Evolutionary conservation across 257 asterid species (phyloP).

Genomic region (Solanum corneliomulleri): DNA sequence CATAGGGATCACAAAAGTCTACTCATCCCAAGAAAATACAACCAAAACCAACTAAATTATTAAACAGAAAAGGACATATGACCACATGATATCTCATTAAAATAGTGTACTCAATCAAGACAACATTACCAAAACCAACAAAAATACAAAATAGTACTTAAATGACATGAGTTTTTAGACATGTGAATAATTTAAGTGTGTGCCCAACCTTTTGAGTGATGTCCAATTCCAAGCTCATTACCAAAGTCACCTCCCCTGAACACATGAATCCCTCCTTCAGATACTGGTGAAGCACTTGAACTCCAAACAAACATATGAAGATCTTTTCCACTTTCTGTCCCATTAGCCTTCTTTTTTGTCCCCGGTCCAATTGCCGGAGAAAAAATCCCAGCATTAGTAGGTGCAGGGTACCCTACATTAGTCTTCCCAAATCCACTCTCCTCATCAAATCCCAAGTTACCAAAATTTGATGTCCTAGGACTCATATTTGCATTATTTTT

Average conservation of each 20-base stretch:
- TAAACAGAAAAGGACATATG: not conserved
- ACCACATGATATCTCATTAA: not conserved
- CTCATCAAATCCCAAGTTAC: slow-evolving; percentile 35
- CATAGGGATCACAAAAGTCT: not conserved
- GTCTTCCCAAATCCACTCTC: slow-evolving; percentile 20
- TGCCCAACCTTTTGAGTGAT: slow-evolving; percentile 70
- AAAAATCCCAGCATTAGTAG: slow-evolving; percentile 1
- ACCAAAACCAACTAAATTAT: not conserved
- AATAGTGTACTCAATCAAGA: slow-evolving; percentile 6
- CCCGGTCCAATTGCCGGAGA: not conserved
- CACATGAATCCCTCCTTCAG: slow-evolving; percentile 83
- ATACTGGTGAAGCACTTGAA: slow-evolving; percentile 29
- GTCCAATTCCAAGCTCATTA: slow-evolving; percentile 47
- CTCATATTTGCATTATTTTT: slow-evolving; percentile 14
- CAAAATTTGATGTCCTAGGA: slow-evolving; percentile 45
- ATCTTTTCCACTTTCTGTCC: slow-evolving; percentile 16
- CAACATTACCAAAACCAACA: not conserved
- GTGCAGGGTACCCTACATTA: slow-evolving; percentile 1
- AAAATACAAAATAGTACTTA: not conserved
- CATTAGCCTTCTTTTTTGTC: slow-evolving; percentile 5
- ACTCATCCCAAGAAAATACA: slow-evolving; percentile 5
- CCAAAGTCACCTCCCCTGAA: slow-evolving; percentile 72
- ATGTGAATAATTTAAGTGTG: not conserved
- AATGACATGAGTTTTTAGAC: not conserved
- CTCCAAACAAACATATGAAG: slow-evolving; percentile 40